Conservation (phyloP, 768 basidiomycete species). For the Amanita inopinata region DNA sequence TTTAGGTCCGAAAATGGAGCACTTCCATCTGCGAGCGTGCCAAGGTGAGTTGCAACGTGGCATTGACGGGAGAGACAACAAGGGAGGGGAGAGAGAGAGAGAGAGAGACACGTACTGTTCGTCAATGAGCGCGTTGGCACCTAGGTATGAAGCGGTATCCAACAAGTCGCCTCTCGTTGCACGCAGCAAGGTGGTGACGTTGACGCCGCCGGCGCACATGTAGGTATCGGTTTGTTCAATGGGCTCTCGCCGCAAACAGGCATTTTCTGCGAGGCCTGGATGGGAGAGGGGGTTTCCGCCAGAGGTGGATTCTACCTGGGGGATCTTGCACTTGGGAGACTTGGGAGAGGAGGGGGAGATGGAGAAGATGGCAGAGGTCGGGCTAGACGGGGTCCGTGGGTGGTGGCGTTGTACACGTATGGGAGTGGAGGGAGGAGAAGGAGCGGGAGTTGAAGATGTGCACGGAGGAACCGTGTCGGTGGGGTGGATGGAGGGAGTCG, state of each 20-base stretch:
- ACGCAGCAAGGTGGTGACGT: slow-evolving; percentile 45
- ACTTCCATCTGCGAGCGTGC: slow-evolving; percentile 43
- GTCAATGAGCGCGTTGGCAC: slow-evolving; percentile 54
- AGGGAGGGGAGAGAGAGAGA: slow-evolving; percentile 11
- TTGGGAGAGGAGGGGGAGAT: neutral
- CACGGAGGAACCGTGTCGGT: too few relatives aligned
- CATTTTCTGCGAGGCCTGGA: slow-evolving; percentile 20
- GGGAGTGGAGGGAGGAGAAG: neutral
- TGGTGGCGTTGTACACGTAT: neutral
- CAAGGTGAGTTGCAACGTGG: neutral
- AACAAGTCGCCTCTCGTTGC: slow-evolving; percentile 42
- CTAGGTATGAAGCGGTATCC: slow-evolving; percentile 36
- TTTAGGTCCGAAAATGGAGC: slow-evolving; percentile 48
- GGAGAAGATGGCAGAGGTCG: neutral
- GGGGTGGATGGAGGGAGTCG: neutral
- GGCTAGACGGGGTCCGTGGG: neutral
- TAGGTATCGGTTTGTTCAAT: slow-evolving; percentile 34
- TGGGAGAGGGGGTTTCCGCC: slow-evolving; percentile 31
- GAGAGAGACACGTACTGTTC: slow-evolving; percentile 42
- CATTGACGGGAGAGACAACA: neutral
- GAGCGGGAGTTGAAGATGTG: neutral
- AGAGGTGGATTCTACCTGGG: slow-evolving; percentile 26
- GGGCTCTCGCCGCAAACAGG: slow-evolving; percentile 18
- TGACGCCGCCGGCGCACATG: slow-evolving; percentile 54
- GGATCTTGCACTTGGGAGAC: slow-evolving; percentile 13